Base-by-base conservation (phyloP, 192 early-diverging fungal species). In the Pilaira anomala region DNA sequence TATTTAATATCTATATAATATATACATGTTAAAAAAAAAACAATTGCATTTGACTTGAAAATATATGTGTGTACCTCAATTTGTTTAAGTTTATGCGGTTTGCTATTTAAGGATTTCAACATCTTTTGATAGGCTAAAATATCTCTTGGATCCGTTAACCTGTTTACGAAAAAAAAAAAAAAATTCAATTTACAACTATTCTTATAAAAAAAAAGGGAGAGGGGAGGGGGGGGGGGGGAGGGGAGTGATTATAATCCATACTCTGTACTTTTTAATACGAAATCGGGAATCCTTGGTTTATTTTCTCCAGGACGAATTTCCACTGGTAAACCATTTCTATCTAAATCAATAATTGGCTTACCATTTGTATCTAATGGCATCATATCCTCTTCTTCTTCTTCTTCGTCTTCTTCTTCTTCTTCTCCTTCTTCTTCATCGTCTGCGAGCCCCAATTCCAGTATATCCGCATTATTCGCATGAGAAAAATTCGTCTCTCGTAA, bases 211-310 rank as follows among this genome's bases (percentile, higher is more conserved):
- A 3, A 4, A 36, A 36, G n/a, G n/a, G n/a, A n/a, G n/a, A n/a
- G n/a, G n/a, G n/a, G n/a, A n/a, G n/a, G n/a, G n/a, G n/a, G n/a
- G n/a, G n/a, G n/a, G n/a, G n/a, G n/a, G n/a, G n/a, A 40, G 39
- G 12, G 39, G 39, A 40, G 39, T 40, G 39, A 40, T 5, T 40
- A 40, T 40, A 40, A 5, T 40, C 44, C 16, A 19, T 46, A 46
- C 44, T 46, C 44, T 46, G 53, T 19, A 25, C 29, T 36, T 22
- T 63, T 26, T 22, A 73, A 45, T 7, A 73, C 71, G 53, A 73
- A 73, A 44, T 73, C 71, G 18, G 71, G 71, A 42, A 73, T 67
- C 26, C 65, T 66, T 16, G 49, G 51, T 18, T 50, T 48, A n/a
- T 16, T n/a, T 18, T 62, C 60, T 7, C 71, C 65, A 48, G 71